Conservation (phyloP, 2,329 filamentous ascomycete genomes). For the Fusarium sp. region DNA sequence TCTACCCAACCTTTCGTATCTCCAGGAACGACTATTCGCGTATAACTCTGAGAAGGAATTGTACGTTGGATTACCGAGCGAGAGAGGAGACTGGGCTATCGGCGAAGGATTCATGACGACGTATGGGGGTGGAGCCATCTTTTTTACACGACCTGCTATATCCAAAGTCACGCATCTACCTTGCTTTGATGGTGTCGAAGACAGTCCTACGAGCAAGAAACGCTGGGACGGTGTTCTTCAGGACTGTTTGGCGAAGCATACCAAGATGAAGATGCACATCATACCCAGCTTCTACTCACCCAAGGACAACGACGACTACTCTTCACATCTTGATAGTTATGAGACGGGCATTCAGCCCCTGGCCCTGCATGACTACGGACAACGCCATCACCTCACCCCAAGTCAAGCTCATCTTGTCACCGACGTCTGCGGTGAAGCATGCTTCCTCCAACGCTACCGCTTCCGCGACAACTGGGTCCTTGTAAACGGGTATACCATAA, state of each 20-base stretch:
- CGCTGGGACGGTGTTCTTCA: constrained; percentile 55
- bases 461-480: constrained; percentile 59
- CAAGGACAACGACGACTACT: constrained; percentile 44
- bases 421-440: constrained; percentile 55
- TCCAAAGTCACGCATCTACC: constrained; percentile 48
- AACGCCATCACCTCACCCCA: constrained; percentile 52
- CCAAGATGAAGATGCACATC: constrained; percentile 51
- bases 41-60: constrained; percentile 47
- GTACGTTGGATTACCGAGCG: constrained; percentile 57
- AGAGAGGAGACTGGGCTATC: constrained; percentile 54
- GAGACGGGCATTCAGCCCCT: constrained; percentile 54
- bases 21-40: constrained; percentile 50
- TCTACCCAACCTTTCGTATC: constrained; percentile 53
- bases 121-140: constrained; percentile 56
- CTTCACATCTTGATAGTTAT: constrained; percentile 45
- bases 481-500: constrained; percentile 57
- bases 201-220: constrained; percentile 32
- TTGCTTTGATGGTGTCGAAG: constrained; percentile 46
- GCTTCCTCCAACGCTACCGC: constrained; percentile 58
- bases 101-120: constrained; percentile 51
- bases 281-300: constrained; percentile 56
- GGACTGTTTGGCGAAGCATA: constrained; percentile 50
- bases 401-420: constrained; percentile 54
- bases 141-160: constrained; percentile 52
- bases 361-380: constrained; percentile 51